A percentile compares a stretch with the other conserved stretches of the same genome.
phyloP scores from a whole-genome alignment of 805 yeast genomes.

The Maudiozyma saulgeensis region DNA sequence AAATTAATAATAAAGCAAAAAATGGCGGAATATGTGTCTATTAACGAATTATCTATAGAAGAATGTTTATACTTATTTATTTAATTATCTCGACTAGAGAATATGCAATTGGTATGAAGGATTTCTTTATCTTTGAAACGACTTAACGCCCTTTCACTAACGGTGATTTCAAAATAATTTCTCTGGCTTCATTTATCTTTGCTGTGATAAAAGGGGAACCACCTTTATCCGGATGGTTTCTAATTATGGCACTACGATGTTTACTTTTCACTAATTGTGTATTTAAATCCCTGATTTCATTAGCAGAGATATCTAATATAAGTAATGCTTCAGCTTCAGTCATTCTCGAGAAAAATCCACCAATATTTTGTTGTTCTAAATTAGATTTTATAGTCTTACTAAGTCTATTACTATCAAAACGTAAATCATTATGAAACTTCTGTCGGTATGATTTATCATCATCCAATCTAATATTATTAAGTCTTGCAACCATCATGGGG shows the following conservation, averaged over 20 bases:
- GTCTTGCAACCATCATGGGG: slow-evolving; percentile 21
- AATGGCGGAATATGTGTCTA: too few species aligned
- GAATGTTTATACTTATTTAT: too few species aligned
- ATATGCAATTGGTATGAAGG: too few species aligned
- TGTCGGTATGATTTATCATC: background rate
- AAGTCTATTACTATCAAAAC: slow-evolving; percentile 12
- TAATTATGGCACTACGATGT: slow-evolving; percentile 76
- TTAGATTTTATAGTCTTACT: slow-evolving; percentile 6
- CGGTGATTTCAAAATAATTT: slow-evolving; percentile 38
- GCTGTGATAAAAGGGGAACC: slow-evolving; percentile 86
- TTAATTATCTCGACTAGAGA: too few species aligned
- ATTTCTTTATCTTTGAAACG: background rate
- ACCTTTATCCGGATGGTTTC: slow-evolving; percentile 91
- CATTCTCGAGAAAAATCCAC: slow-evolving; percentile 59
- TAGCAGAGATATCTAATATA: slow-evolving; percentile 48
- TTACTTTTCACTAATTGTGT: slow-evolving; percentile 55
- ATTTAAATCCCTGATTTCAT: slow-evolving; percentile 43
- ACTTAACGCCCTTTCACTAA: slow-evolving; percentile 9
- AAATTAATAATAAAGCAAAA: too few species aligned
- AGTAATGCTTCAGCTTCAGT: slow-evolving; percentile 61
- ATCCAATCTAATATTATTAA: slow-evolving; percentile 19
- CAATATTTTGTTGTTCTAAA: slow-evolving; percentile 33
- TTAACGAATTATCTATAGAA: too few species aligned
- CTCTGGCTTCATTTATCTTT: slow-evolving; percentile 88
- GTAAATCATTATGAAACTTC: slow-evolving; percentile 5